These are phyloP conservation scores for Colletotrichum costaricense DNA, from an alignment of 2,329 filamentous ascomycete genomes.

Conservation along the genomic window DNA sequence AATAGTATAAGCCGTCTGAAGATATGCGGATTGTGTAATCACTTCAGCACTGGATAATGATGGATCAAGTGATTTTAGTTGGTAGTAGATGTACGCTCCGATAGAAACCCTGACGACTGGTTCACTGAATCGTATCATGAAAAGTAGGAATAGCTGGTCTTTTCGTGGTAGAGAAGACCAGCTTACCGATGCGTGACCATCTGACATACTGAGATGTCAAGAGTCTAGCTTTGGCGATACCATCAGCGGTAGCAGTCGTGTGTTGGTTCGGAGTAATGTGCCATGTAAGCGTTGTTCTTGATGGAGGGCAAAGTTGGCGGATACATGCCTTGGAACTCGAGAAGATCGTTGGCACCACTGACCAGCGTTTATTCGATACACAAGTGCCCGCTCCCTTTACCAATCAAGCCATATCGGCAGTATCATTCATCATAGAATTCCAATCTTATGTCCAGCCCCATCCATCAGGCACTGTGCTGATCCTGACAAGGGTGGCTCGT, in stretches of 20 bases:
- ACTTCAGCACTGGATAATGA: conserved; percentile 4
- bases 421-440: neutral
- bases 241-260: neutral
- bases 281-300: neutral
- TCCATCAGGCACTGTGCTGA: neutral
- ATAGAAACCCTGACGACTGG: neutral
- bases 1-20: conserved; percentile 21
- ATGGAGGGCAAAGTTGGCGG: neutral
- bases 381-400: neutral
- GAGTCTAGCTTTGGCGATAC: neutral
- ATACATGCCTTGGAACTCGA: neutral
- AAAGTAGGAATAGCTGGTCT: neutral
- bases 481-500: neutral
- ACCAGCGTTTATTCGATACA: neutral
- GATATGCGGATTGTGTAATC: conserved; percentile 3
- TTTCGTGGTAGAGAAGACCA: conserved; percentile 1
- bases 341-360: neutral
- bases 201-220: neutral
- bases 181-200: neutral
- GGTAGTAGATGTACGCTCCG: conserved; percentile 15
- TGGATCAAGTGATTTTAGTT: conserved; percentile 18
- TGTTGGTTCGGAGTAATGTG: no score
- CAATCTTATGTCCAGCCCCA: neutral
- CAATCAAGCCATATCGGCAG: neutral
- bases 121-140: neutral